A percentile compares a stretch with the other conserved stretches of the same genome.
Evolutionary conservation across 2,329 filamentous ascomycete genomes (phyloP).

Genomic region (Mycosphaerella sp.): DNA sequence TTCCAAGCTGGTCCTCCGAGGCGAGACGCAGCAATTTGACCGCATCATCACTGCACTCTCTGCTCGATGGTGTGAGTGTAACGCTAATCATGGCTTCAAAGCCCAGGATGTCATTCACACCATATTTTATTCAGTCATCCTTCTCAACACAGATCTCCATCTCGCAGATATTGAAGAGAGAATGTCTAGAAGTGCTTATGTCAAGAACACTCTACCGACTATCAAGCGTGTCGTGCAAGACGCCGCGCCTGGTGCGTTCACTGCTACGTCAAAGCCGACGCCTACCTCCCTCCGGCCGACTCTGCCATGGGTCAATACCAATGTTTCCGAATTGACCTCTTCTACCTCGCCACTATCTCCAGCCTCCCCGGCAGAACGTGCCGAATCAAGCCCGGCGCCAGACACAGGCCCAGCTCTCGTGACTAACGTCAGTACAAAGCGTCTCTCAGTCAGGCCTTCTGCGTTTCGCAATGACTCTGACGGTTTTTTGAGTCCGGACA

Average conservation of each 20-base stretch:
- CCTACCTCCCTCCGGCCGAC: conserved; percentile 23
- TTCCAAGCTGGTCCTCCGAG: conserved; percentile 71
- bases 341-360: conserved; percentile 6
- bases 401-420: conserved; percentile 3
- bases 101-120: conserved; percentile 90
- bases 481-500: conserved; percentile 32
- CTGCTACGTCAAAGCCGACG: conserved; percentile 35
- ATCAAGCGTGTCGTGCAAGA: conserved; percentile 71
- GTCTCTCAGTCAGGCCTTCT: conserved; percentile 41
- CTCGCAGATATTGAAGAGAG: conserved; percentile 91
- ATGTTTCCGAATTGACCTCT: conserved; percentile 10
- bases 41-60: conserved; percentile 87
- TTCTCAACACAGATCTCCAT: conserved; percentile 94
- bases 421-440: conserved; percentile 32
- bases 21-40: conserved; percentile 95
- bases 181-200: conserved; percentile 91
- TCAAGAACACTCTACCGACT: conserved; percentile 93
- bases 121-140: conserved; percentile 90
- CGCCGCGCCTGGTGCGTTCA: conserved; percentile 61
- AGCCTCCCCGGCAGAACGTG: conserved; percentile 1
- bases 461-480: conserved; percentile 32
- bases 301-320: conserved; percentile 31
- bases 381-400: conserved; percentile 2
- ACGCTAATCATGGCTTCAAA: conserved; percentile 89
- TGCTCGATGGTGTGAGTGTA: conserved; percentile 87